These are phyloP conservation scores for Coelastrella sp. DNA, from an alignment of 139 green algal genomes.

Conservation along the genomic window DNA sequence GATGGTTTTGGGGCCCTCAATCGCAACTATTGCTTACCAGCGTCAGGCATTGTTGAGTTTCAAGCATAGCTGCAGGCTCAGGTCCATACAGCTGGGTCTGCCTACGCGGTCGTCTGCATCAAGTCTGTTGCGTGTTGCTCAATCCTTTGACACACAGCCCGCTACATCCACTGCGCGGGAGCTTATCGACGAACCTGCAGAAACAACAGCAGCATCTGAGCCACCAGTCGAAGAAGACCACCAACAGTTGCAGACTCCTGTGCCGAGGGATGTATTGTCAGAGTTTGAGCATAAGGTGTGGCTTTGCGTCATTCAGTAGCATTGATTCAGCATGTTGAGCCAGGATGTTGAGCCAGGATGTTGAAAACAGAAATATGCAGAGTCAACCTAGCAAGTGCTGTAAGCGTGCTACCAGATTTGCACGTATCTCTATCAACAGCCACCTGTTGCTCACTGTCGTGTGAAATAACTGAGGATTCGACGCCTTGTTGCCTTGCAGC, in stretches of 20 bases:
- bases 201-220: conserved; percentile 4
- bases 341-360: background rate
- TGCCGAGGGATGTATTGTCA: conserved; percentile 50
- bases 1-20: background rate
- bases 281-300: conserved; percentile 59
- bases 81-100: background rate
- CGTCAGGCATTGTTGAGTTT: background rate
- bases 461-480: background rate
- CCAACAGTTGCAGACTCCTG: conserved; percentile 18
- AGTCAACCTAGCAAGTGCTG: background rate
- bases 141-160: conserved; percentile 12
- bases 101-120: background rate
- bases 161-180: background rate
- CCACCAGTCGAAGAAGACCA: background rate
- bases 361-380: background rate
- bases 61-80: background rate
- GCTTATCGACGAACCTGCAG: background rate
- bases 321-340: background rate
- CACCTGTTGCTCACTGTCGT: background rate
- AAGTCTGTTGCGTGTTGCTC: background rate
- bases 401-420: no score
- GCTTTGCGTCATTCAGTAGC: background rate
- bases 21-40: background rate
- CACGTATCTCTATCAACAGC: no score
- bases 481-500: background rate